phyloP scores from a whole-genome alignment of 2,329 filamentous ascomycete genomes.

The Colletotrichum plurivorum region DNA sequence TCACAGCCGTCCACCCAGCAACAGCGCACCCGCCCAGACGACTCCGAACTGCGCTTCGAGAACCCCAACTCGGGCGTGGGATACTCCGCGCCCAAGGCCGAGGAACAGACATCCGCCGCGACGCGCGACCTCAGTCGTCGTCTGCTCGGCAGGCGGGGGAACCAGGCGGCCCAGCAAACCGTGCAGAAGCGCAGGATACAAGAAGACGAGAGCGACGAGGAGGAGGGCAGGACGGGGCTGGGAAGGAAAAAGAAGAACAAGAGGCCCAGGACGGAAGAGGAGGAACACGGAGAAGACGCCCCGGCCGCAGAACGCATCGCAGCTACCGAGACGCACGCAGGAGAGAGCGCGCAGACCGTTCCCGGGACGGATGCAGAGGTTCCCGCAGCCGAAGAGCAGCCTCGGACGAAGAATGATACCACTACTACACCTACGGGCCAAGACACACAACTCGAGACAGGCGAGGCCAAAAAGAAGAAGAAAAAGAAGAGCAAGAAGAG shows the following conservation, averaged over 20 bases:
- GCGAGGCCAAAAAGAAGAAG: slow-evolving; percentile 46
- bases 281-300: neutral
- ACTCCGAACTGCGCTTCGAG: slow-evolving; percentile 39
- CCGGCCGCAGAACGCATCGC: neutral
- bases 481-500: slow-evolving; percentile 41
- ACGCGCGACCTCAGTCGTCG: slow-evolving; percentile 49
- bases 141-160: slow-evolving; percentile 45
- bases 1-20: neutral
- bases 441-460: slow-evolving; percentile 1
- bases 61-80: slow-evolving; percentile 58
- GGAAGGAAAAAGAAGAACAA: slow-evolving; percentile 53
- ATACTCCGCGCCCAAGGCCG: slow-evolving; percentile 48
- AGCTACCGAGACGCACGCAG: slow-evolving; percentile 13
- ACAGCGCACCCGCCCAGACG: slow-evolving; percentile 26
- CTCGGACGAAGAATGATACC: neutral
- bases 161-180: slow-evolving; percentile 16
- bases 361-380: neutral
- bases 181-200: slow-evolving; percentile 36
- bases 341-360: slow-evolving; percentile 1
- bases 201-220: slow-evolving; percentile 50
- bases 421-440: neutral
- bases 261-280: slow-evolving; percentile 42
- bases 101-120: slow-evolving; percentile 45
- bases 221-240: slow-evolving; percentile 53
- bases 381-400: neutral